phyloP scores from a whole-genome alignment of 352 stramenopile genomes.

The Globisporangium spinosum region DNA sequence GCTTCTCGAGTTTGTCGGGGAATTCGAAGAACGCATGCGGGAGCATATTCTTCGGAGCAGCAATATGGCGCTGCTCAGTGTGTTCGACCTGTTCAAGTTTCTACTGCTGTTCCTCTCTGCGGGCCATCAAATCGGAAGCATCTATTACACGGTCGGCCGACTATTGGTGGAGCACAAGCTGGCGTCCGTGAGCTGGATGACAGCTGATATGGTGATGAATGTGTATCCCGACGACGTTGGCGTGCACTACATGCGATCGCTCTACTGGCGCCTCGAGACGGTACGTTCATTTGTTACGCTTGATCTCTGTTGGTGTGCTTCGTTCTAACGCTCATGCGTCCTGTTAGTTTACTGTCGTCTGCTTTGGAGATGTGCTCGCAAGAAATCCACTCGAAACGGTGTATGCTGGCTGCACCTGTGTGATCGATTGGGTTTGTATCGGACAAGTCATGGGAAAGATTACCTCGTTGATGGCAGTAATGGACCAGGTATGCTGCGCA shows the following conservation, averaged over 20 bases:
- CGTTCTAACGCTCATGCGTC: not conserved
- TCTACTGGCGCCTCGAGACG: slow-evolving; percentile 29
- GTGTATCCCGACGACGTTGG: slow-evolving; percentile 14
- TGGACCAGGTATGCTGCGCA: slow-evolving; percentile 17
- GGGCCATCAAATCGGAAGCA: slow-evolving; percentile 21
- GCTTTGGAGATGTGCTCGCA: slow-evolving; percentile 24
- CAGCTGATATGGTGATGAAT: slow-evolving; percentile 16
- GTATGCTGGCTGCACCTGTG: slow-evolving; percentile 17
- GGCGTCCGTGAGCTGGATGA: slow-evolving; percentile 21
- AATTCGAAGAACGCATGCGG: slow-evolving; percentile 18
- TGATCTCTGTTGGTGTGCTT: not conserved
- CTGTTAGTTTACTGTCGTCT: slow-evolving; percentile 26
- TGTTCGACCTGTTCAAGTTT: slow-evolving; percentile 29
- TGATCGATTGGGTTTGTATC: slow-evolving; percentile 28
- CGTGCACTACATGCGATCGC: slow-evolving; percentile 21
- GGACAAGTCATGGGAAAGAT: slow-evolving; percentile 27
- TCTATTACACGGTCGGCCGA: slow-evolving; percentile 24
- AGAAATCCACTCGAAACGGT: slow-evolving; percentile 22
- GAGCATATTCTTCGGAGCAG: slow-evolving; percentile 11
- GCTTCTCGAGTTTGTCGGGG: slow-evolving; percentile 16
- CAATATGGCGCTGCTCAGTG: slow-evolving; percentile 11
- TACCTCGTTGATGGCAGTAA: slow-evolving; percentile 23
- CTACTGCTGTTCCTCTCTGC: slow-evolving; percentile 25
- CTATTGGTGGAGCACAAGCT: slow-evolving; percentile 21
- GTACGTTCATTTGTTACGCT: slow-evolving; percentile 6